Conservation (phyloP, 345 rosid species). For the Hibiscus trionum region DNA sequence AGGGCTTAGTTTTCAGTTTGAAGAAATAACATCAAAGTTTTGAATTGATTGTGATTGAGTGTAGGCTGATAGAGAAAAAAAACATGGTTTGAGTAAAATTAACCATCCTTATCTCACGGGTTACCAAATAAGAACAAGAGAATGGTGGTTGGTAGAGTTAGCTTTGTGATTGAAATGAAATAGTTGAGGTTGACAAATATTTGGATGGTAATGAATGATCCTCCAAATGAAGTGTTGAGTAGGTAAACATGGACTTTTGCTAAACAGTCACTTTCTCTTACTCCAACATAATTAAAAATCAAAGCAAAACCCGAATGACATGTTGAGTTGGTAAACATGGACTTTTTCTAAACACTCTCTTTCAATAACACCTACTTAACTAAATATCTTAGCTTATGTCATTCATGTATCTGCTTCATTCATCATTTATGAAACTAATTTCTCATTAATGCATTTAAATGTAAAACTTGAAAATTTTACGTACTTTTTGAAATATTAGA, state of each 20-base stretch:
- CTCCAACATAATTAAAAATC: not conserved
- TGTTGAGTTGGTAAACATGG: not conserved
- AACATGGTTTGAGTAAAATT: not conserved
- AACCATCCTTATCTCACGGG: not conserved
- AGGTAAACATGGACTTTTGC: no score
- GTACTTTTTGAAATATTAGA: no score
- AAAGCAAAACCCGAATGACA: not conserved
- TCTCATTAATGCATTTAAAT: not conserved
- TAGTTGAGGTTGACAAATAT: not conserved
- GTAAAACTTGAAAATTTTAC: no score
- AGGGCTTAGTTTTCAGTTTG: no score
- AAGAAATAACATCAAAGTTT: not conserved
- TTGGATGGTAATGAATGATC: not conserved
- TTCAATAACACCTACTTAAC: no score
- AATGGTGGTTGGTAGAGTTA: constrained; percentile 8
- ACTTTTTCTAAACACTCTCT: not conserved
- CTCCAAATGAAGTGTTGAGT: not conserved
- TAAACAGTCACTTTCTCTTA: not conserved
- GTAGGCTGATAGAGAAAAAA: not conserved
- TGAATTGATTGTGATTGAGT: not conserved
- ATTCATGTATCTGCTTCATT: not conserved
- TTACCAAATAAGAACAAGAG: not conserved
- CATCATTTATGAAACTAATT: no score
- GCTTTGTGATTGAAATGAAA: not conserved
- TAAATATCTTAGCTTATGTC: not conserved